Evolutionary conservation across 768 basidiomycete species (phyloP), one percentile per base, ranked within the genome.

Genomic region (Tubosaeta sp.): DNA sequence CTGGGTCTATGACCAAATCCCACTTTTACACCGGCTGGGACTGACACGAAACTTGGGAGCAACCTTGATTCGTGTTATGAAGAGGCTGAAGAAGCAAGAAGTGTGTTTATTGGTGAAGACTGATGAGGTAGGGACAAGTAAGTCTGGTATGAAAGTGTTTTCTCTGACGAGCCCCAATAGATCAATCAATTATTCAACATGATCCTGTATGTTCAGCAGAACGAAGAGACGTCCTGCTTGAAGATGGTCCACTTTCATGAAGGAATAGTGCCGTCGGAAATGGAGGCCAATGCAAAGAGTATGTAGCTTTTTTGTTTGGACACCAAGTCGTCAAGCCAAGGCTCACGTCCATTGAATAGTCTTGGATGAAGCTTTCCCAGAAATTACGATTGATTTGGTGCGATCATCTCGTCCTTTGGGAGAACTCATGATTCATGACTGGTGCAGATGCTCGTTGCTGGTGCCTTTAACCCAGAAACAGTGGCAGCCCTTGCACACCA

Each of bases 261-360:
- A 24, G 71, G 68, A 21, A 78, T 77, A 27, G 71, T 82, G 22
- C 87, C 87, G 1, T 82, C 82, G 0, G 87, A 90, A 59, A 66
- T 90, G 57, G 86, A 84, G 61, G 83, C 85, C 5, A 90, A 88
- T 59, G 74, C 78, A 29, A 85, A 81, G 61, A 81, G 83, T 81
- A 46, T 21, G 72, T 60, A 19, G 2, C 13, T 12, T 5, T 21
- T 36, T 39, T 18, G 22, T 27, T 27, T 9, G 27, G 27, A 9
- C 27, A 27, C 16, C 43, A 6, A 9, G 22, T 4, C 43, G 19
- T 22, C 12, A 13, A 21, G 12, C 21, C 1, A 22, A 7, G 7
- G 18, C 18, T 56, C 11, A 62, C 39, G 32, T 24, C 31, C 6
- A 3, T 8, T 21, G 48, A 6, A 19, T 48, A 79, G 77, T 82